Base-by-base conservation (phyloP, 257 asterid genomes). In the Mitragyna speciosa region DNA sequence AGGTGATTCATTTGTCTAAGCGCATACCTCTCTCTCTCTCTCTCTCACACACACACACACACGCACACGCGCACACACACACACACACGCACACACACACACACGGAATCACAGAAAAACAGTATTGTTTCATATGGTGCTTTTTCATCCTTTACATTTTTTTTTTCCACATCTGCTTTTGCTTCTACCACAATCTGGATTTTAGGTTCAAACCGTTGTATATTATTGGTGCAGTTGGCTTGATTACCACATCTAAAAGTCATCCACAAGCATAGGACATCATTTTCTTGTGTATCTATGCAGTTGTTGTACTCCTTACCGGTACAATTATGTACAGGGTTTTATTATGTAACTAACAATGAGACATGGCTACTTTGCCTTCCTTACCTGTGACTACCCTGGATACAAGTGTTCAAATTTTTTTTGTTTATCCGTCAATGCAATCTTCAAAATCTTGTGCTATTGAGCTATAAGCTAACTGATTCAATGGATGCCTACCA, bases 1-100 rank as follows among this genome's bases (percentile, higher is more conserved):
- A 86, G 99, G 99, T 92, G 78, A 83, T 91, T 72, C 82, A 24
- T 77, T 61, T 73, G 41, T 39, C 79, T 28, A 22, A 17, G 16
- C 16, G 49, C 52, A 31, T n/a, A 20, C 0, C 63, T 11, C 39
- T 43, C 69, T 59, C 64, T 22, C 15, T 48, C 41, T 65, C 26
- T 49, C 22, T 51, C 30, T 49, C 45, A 39, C 41, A 49, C 20
- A 1, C 26, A 12, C 74, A 41, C 36, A 26, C 59, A 16, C 9
- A 12, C 24, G n/a, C n/a, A n/a, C n/a, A n/a, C n/a, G n/a, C n/a
- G n/a, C n/a, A n/a, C n/a, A n/a, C n/a, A n/a, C n/a, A n/a, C n/a
- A n/a, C n/a, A n/a, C n/a, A n/a, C n/a, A n/a, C n/a, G n/a, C n/a
- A n/a, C n/a, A n/a, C n/a, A n/a, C n/a, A n/a, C n/a, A n/a, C n/a